Evolutionary conservation across 306 rosid species (phyloP), one percentile per base, ranked within the genome.

Genomic region (Cicer arietinum): DNA sequence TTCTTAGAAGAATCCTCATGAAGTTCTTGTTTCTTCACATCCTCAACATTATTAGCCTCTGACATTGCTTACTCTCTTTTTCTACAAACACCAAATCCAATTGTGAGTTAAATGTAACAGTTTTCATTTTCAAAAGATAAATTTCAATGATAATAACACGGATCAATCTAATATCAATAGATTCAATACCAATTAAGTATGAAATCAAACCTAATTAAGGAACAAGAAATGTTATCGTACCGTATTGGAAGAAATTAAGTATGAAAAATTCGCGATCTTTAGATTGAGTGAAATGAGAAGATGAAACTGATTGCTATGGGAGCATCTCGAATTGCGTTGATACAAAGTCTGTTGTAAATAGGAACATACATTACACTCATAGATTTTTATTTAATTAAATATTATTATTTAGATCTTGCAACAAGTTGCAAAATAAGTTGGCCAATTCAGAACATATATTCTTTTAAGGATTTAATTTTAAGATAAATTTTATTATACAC

Each of bases 21-120:
- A 78, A 69, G 44, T 67, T 80, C 91, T 73, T 82, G 82, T 30
- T 88, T 92, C 84, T 87, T 89, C 63, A 85, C 69, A 56, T 77
- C 89, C 66, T 85, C 89, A 59, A 14, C 73, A 74, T 77, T 79
- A 59, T 71, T 18, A 70, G 8, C 76, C 30, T 74, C 88, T 11
- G 97, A 83, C 99, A 92, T 92, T 80, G 78, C 77, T 65, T 59
- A 40, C 63, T 50, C 14, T 60, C 7, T 63, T 51, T 75, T 68
- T 62, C 75, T 25, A 22, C 62, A 46, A 25, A 41, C 43, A 8
- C 47, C 48, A 62, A 62, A 78, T 11, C 48, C 61, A 72, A 80
- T 68, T 22, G 65, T 67, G 67, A 73, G n/a, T 16, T 22, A 73
- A 76, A 56, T 30, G 17, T 6, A 54, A 43, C 63, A 61, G 40